A percentile compares a stretch with the other conserved stretches of the same genome.
Conservation (phyloP, 73 alveolate genomes). For the Strombidium stylifer region DNA sequence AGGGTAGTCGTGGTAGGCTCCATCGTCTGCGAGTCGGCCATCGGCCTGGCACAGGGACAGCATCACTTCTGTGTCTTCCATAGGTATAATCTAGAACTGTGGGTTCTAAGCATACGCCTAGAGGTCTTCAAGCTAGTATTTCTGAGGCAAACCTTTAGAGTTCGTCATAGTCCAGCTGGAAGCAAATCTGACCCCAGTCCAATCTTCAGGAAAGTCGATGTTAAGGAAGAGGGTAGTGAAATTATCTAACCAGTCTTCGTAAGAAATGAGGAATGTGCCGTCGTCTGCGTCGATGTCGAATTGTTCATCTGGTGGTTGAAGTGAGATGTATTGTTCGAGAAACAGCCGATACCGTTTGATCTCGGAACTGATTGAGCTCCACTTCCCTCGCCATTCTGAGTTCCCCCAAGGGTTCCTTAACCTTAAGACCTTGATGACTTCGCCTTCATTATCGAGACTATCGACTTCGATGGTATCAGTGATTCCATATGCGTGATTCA, state of each 20-base stretch:
- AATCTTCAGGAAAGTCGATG: constrained; percentile 85
- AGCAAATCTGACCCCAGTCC: constrained; percentile 81
- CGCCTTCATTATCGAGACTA: too few relatives aligned
- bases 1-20: constrained; percentile 38
- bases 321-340: constrained; percentile 46
- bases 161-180: constrained; percentile 71
- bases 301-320: constrained; percentile 72
- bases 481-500: too few relatives aligned
- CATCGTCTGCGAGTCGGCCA: constrained; percentile 67
- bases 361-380: constrained; percentile 92
- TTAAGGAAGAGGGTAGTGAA: constrained; percentile 73
- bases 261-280: constrained; percentile 97
- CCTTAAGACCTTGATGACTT: constrained; percentile 82
- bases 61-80: constrained; percentile 71
- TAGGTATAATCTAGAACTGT: constrained; percentile 55
- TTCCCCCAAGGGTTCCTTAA: constrained; percentile 99
- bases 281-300: constrained; percentile 88
- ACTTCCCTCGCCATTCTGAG: constrained; percentile 94
- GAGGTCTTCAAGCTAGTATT: constrained; percentile 47
- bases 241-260: constrained; percentile 25
- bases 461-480: too few relatives aligned
- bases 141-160: constrained; percentile 90
- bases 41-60: constrained; percentile 84
- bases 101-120: constrained; percentile 81
- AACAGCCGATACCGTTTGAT: constrained; percentile 42